A percentile compares a stretch with the other conserved stretches of the same genome.
Conservation (phyloP, 2,329 filamentous ascomycete genomes). For the Fusarium goolgardi region DNA sequence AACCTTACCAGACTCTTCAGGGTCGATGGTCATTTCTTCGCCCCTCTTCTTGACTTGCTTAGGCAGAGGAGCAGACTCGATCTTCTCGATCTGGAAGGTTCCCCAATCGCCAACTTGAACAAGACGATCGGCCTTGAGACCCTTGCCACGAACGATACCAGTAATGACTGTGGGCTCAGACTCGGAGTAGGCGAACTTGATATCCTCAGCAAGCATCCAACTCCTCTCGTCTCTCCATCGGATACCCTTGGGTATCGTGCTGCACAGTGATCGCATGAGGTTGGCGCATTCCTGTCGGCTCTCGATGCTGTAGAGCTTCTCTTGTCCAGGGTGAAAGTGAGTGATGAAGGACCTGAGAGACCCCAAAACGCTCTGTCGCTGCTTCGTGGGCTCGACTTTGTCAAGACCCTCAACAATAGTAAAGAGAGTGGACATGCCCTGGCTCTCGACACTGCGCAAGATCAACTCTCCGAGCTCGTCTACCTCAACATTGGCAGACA, state of each 20-base stretch:
- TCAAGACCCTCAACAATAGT: conserved; percentile 85
- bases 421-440: conserved; percentile 93
- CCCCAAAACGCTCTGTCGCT: conserved; percentile 77
- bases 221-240: conserved; percentile 94
- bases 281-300: conserved; percentile 92
- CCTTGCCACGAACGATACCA: conserved; percentile 85
- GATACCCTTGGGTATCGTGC: conserved; percentile 91
- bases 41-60: conserved; percentile 69
- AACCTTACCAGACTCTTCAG: conserved; percentile 67
- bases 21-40: conserved; percentile 79
- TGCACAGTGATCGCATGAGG: conserved; percentile 90
- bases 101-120: conserved; percentile 95
- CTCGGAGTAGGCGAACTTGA: conserved; percentile 74
- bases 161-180: conserved; percentile 78
- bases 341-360: conserved; percentile 93
- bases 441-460: conserved; percentile 87
- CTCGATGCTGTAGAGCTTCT: conserved; percentile 90
- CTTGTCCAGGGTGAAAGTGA: conserved; percentile 92
- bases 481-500: conserved; percentile 85
- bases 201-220: conserved; percentile 91
- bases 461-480: conserved; percentile 87
- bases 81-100: conserved; percentile 90
- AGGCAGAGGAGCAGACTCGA: conserved; percentile 78
- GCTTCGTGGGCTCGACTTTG: conserved; percentile 81
- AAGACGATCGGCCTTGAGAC: conserved; percentile 88